Evolutionary conservation across 148 eudicot genomes (phyloP).

Genomic region (Vaccinium darrowii): DNA sequence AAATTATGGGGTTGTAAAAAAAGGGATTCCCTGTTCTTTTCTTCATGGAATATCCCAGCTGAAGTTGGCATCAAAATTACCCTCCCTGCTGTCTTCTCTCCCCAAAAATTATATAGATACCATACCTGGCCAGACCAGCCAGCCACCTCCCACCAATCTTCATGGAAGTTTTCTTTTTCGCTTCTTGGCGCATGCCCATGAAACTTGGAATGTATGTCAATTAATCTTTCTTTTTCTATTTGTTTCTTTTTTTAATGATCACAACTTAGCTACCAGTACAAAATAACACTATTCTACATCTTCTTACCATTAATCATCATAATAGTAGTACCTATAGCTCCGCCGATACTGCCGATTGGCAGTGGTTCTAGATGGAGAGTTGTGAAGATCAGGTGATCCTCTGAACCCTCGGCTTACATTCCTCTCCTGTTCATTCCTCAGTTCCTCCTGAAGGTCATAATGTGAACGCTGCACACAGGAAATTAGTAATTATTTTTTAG

Average conservation of each 20-base stretch:
- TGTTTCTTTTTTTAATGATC: not conserved
- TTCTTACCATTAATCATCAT: conserved; percentile 35
- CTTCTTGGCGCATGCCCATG: not conserved
- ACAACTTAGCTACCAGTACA: not conserved
- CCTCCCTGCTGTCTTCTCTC: not conserved
- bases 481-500: not conserved
- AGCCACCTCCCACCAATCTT: not conserved
- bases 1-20: not conserved
- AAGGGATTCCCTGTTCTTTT: not conserved
- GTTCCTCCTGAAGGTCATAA: conserved; percentile 72
- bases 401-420: conserved; percentile 40
- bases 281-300: not conserved
- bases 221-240: not conserved
- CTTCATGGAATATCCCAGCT: not conserved
- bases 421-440: conserved; percentile 48
- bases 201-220: not conserved
- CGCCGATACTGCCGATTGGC: conserved; percentile 53
- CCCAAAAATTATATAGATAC: not conserved
- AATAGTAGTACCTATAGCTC: conserved; percentile 35
- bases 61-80: not conserved
- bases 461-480: conserved; percentile 58
- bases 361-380: conserved; percentile 53
- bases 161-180: not conserved
- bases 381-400: conserved; percentile 42
- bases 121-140: not conserved